Conservation (phyloP, 2,329 filamentous ascomycete species). For the Peltaster fructicola region DNA sequence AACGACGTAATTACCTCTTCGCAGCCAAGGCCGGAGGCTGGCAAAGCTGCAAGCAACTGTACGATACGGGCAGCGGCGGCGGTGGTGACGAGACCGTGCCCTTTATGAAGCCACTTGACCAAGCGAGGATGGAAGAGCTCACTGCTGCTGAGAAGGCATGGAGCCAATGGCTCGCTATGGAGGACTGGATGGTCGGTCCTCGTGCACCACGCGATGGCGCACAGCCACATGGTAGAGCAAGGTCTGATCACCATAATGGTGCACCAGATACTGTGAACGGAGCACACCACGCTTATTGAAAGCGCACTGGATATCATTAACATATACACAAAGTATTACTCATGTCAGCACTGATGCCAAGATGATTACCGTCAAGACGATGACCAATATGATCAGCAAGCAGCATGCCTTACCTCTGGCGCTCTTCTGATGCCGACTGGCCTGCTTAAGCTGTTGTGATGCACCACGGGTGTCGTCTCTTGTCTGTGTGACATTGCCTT, state of each 20-base stretch:
- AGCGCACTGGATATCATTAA: too few species aligned
- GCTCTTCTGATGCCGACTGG: slow-evolving; percentile 84
- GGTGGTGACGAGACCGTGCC: slow-evolving; percentile 66
- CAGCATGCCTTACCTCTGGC: slow-evolving; percentile 91
- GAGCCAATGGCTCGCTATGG: slow-evolving; percentile 93
- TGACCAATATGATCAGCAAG: slow-evolving; percentile 67
- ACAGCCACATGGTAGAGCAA: too few species aligned
- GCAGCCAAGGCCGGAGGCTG: slow-evolving; percentile 84
- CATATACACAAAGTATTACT: slow-evolving; percentile 1
- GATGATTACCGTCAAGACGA: slow-evolving; percentile 79
- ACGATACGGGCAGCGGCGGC: slow-evolving; percentile 54
- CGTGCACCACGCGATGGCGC: slow-evolving; percentile 41
- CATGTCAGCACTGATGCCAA: slow-evolving; percentile 68
- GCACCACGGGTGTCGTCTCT: slow-evolving; percentile 69
- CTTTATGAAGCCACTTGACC: slow-evolving; percentile 61
- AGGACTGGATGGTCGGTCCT: slow-evolving; percentile 95
- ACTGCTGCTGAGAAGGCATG: slow-evolving; percentile 65
- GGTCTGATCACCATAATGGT: too few species aligned
- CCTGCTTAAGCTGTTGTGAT: slow-evolving; percentile 67
- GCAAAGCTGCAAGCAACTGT: slow-evolving; percentile 74
- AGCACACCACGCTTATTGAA: too few species aligned
- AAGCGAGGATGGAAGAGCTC: slow-evolving; percentile 62
- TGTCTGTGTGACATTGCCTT: slow-evolving; percentile 71
- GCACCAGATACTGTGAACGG: too few species aligned
- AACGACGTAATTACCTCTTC: slow-evolving; percentile 87